Conservation (phyloP, 2,329 filamentous ascomycete genomes). For the Lasiodiplodia hormozganensis region DNA sequence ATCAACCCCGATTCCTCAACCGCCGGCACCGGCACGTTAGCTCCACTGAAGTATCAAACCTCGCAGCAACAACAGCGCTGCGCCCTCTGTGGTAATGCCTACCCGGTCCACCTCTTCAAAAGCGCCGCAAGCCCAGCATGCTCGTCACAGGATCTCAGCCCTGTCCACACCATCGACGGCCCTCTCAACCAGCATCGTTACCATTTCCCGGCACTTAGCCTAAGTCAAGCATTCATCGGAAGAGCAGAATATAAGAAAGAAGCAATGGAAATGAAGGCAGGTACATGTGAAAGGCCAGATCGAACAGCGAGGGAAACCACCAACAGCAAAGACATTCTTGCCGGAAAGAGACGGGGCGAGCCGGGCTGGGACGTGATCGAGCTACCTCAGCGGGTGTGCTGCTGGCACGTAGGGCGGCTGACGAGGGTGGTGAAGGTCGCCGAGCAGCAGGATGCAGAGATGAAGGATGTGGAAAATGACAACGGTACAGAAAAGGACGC, state of each 20-base stretch:
- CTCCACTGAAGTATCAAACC: not conserved
- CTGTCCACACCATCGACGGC: not conserved
- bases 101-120: conserved; percentile 40
- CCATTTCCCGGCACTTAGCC: not conserved
- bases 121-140: conserved; percentile 42
- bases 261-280: not conserved
- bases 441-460: not conserved
- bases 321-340: not conserved
- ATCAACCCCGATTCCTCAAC: not conserved
- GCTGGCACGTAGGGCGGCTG: conserved; percentile 44
- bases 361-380: conserved; percentile 36
- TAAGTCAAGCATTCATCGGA: not conserved
- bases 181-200: not conserved
- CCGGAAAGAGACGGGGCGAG: not conserved
- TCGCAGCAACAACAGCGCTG: conserved; percentile 35
- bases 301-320: not conserved
- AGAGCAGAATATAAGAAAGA: not conserved
- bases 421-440: conserved; percentile 35
- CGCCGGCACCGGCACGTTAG: not conserved
- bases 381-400: conserved; percentile 41
- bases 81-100: conserved; percentile 40
- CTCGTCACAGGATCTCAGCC: conserved; percentile 1
- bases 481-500: not conserved
- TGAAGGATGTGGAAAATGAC: not conserved
- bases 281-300: not conserved